Base-by-base conservation (phyloP, 371 early-diverging fungal genomes). In the Rhizopus arrhizus region DNA sequence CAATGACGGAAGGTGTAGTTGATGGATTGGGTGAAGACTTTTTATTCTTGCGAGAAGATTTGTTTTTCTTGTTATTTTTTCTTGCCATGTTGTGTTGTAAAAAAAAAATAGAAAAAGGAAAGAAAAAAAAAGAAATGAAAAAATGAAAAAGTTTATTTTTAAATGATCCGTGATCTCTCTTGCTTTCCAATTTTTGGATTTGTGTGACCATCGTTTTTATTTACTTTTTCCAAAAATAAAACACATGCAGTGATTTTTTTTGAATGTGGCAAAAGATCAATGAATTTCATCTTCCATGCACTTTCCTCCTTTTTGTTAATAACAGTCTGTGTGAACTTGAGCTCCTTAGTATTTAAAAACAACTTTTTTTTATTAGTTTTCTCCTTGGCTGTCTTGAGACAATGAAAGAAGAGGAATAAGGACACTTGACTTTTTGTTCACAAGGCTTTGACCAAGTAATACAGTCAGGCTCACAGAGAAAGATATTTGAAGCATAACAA, bases 61-160 rank as follows among this genome's bases (percentile, higher is more conserved):
- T 58, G 29, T 61, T 66, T 16, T 58, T 66, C 35, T 58, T 66
- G 36, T 53, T 58, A 34, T 55, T 55, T 54, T 66, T 66, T 47
- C 61, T 66, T 16, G 62, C 66, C 66, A 66, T 66, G 9, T 8
- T 41, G 35, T 56, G 22, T 16, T 36, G 29, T 54, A 12, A 29
- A 40, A 51, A 28, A 13, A 12, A 12, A 42, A 35, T 10, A 54
- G 33, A 13, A 12, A 40, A 42, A 45, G 41, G 35, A 57, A 33
- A 46, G 38, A 53, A 45, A 46, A 45, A 15, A 45, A 52, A 29
- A 58, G 40, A 59, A 51, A 47, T 40, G 46, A 22, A 50, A 49
- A 34, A 22, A 50, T 36, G 22, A 16, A 48, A 48, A 58, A 28
- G 46, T 45, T 45, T 45, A 12, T 45, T 45, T 15, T n/a, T 45